Conservation (phyloP, 2,329 filamentous ascomycete genomes). For the Tolypocladium ophioglossoides region DNA sequence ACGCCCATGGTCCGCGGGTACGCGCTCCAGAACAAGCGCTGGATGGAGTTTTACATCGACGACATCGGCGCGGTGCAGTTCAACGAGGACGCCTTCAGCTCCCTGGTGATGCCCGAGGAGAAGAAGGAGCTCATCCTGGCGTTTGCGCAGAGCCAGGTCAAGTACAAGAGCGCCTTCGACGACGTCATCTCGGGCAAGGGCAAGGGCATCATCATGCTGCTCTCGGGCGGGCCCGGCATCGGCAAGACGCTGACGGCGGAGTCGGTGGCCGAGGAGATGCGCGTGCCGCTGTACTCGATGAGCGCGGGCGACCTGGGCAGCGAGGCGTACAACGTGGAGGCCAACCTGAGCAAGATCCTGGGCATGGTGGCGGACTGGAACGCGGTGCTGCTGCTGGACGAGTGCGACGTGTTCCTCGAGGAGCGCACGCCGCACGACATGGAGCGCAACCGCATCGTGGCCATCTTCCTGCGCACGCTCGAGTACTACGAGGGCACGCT, state of each 20-base stretch:
- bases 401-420: slow-evolving; percentile 33
- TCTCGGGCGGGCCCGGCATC: slow-evolving; percentile 36
- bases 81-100: slow-evolving; percentile 36
- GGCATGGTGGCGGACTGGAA: slow-evolving; percentile 54
- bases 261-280: slow-evolving; percentile 37
- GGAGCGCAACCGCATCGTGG: slow-evolving; percentile 21
- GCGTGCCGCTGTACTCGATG: slow-evolving; percentile 38
- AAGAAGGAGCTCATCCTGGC: slow-evolving; percentile 41
- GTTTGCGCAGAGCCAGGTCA: slow-evolving; percentile 35
- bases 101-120: slow-evolving; percentile 35
- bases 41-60: slow-evolving; percentile 39
- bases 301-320: slow-evolving; percentile 62
- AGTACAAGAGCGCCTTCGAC: slow-evolving; percentile 32
- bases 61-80: slow-evolving; percentile 33
- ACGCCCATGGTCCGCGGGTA: slow-evolving; percentile 35
- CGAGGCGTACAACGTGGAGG: slow-evolving; percentile 52
- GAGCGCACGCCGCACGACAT: slow-evolving; percentile 22
- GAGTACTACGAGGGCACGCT: slow-evolving; percentile 39
- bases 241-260: slow-evolving; percentile 41
- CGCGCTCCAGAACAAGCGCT: slow-evolving; percentile 34
- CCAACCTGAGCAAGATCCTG: slow-evolving; percentile 39
- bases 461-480: slow-evolving; percentile 30
- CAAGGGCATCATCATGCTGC: slow-evolving; percentile 37
- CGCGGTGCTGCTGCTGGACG: slow-evolving; percentile 24
- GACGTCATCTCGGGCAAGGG: slow-evolving; percentile 43